phyloP scores from a whole-genome alignment of 2,329 filamentous ascomycete species.

The Cylindrodendrum hubeiense region DNA sequence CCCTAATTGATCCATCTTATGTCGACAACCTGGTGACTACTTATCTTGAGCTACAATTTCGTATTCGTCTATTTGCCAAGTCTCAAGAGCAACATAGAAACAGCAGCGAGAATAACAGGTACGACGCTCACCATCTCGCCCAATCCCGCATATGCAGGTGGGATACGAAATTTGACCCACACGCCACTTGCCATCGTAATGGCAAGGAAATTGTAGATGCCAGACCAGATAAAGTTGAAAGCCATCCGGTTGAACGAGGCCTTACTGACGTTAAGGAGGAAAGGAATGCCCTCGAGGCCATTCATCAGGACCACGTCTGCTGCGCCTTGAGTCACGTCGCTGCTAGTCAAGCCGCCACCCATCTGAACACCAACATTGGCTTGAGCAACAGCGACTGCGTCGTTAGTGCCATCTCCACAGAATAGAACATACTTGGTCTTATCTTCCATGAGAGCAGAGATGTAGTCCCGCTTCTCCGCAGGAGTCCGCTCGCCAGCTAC shows the following conservation, averaged over 20 bases:
- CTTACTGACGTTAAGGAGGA: slow-evolving; percentile 61
- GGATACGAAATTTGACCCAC: slow-evolving; percentile 64
- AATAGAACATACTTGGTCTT: slow-evolving; percentile 62
- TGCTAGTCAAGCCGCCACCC: slow-evolving; percentile 48
- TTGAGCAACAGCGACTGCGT: slow-evolving; percentile 70
- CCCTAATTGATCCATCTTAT: no score
- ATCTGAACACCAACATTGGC: slow-evolving; percentile 73
- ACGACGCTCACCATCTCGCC: slow-evolving; percentile 75
- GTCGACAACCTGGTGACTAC: no score
- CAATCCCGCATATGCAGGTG: slow-evolving; percentile 66
- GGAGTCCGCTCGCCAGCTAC: slow-evolving; percentile 62
- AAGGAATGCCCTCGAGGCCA: slow-evolving; percentile 62
- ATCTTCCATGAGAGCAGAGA: slow-evolving; percentile 47
- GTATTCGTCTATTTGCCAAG: not conserved
- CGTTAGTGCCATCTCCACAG: slow-evolving; percentile 74
- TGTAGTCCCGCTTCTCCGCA: slow-evolving; percentile 65
- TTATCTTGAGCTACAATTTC: no score
- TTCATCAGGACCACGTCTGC: slow-evolving; percentile 70
- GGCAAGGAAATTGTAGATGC: slow-evolving; percentile 72
- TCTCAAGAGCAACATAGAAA: slow-evolving; percentile 44
- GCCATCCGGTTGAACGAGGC: slow-evolving; percentile 56
- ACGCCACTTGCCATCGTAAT: slow-evolving; percentile 71
- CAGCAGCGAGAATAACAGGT: slow-evolving; percentile 64
- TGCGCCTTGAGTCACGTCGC: slow-evolving; percentile 66
- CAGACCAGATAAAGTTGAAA: slow-evolving; percentile 74